Base-by-base conservation (phyloP, 352 stramenopile species). In the Pythium scleroteichum region DNA sequence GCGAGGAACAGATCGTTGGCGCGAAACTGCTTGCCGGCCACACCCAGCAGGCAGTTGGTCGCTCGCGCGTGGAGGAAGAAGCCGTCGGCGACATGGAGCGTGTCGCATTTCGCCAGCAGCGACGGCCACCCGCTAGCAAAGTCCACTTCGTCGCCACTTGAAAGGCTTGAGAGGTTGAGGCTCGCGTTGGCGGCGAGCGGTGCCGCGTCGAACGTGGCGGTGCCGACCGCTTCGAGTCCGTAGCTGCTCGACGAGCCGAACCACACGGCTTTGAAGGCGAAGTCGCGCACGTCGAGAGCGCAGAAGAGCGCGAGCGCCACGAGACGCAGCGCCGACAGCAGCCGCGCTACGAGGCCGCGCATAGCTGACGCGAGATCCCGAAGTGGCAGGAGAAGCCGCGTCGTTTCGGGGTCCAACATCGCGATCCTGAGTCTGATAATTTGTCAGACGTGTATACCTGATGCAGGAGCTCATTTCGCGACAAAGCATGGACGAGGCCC, bases 1-100 rank as follows among this genome's bases (percentile, higher is more conserved):
- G 54, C 69, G 10, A 88, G 58, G 19, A 85, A 48, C 3, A 88
- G 35, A n/a, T 85, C 71, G 14, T 50, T 24, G 2, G 60, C 62
- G 47, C 59, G 10, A 38, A 64, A 33, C n/a, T 26, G 19, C 4
- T 64, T 50, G 24, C 52, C 47, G 22, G 62, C 22, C 3, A 44
- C 56, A 19, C 71, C 68, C 0, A 79, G 26, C 0, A 49, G 35
- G 38, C 72, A 80, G 42, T 73, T 69, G 26, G 47, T 68, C 6
- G 47, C 68, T 0, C 60, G 32, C 16, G 57, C 59, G 7, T 19
- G 32, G 20, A 68, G 49, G n/a, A 77, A 60, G 26, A 70, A 48
- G 13, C 45, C 22, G 29, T 26, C 39, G 4, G 39, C 24, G 2
- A 56, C 55, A 44, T 72, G 61, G 19, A 78, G 51, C 19, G 46